Evolutionary conservation across 352 stramenopile species (phyloP), one percentile per base, ranked within the genome.

Genomic region (Pythium brachiatum): DNA sequence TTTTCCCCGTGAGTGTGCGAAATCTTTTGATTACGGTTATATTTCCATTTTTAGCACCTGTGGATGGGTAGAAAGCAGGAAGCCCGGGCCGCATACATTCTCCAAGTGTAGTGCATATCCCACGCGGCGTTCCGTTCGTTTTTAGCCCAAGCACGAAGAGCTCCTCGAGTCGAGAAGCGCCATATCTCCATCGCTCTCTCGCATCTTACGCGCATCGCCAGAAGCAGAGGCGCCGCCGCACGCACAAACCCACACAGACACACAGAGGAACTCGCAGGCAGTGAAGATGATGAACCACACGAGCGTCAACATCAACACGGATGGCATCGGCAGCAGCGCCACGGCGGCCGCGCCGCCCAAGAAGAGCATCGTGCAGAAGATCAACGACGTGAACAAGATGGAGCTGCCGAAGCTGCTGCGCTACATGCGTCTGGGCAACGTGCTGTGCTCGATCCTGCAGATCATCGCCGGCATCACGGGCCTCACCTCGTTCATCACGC

Each of bases 381-480:
- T 94, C 65, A 91, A 92, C 67, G 81, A 94, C 57, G 83, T 95
- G 20, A 95, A 95, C 78, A 92, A 91, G 66, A 95, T 95, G 81
- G 86, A 93, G 61, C 74, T 93, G n/a, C 86, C 86, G 29, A 95
- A 93, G 74, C 72, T 95, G 26, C 72, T 95, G 52, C 82, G 86
- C 61, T 90, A 91, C 73, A 95, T 95, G 86, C 86, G 86, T 15
- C 57, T 95, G 46, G 73, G 82, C 60, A 95, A 95, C 68, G 86
- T 95, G 52, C 66, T 74, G n/a, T 93, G 83, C 66, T 90, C 86
- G 9, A 78, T 92, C 53, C 62, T 95, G 39, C 83, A 93, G 74
- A 83, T 93, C 68, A 83, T 95, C 60, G 83, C 86, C 0, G 86
- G 86, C 12, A 65, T 93, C 62, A 79, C 88, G 59, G 86, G 86